These are phyloP conservation scores for Torulaspora indica DNA, from an alignment of 805 yeast species.

Conservation along the genomic window DNA sequence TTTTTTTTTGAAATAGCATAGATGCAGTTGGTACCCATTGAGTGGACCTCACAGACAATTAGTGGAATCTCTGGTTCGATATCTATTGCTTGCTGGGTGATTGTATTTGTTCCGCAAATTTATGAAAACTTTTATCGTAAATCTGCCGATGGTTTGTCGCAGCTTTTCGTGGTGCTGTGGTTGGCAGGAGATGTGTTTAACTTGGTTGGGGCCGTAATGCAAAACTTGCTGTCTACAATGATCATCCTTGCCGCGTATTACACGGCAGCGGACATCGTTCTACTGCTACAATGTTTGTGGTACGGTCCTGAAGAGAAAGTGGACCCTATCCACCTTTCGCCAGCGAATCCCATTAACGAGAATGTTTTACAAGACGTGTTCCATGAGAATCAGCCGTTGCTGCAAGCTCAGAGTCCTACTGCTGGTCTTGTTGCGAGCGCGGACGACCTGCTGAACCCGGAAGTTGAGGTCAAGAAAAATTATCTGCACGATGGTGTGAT, in stretches of 20 bases:
- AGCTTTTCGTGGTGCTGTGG: constrained; percentile 86
- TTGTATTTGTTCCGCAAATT: constrained; percentile 94
- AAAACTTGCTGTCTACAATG: constrained; percentile 93
- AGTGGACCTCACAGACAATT: constrained; percentile 62
- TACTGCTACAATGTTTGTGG: constrained; percentile 75
- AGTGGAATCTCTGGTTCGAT: constrained; percentile 74
- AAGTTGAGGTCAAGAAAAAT: constrained; percentile 21
- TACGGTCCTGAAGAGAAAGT: constrained; percentile 59
- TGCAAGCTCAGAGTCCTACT: constrained; percentile 10
- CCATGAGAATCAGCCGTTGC: constrained; percentile 34
- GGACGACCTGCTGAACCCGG: constrained; percentile 10
- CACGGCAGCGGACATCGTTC: constrained; percentile 81
- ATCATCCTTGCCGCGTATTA: constrained; percentile 86
- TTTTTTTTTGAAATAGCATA: background rate
- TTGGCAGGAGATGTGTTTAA: constrained; percentile 90
- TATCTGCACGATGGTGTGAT: constrained; percentile 42
- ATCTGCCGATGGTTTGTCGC: constrained; percentile 84
- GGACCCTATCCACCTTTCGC: constrained; percentile 77
- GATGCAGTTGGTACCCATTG: constrained; percentile 43
- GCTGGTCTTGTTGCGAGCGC: constrained; percentile 11
- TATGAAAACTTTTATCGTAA: constrained; percentile 85
- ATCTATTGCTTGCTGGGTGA: constrained; percentile 95
- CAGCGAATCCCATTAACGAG: constrained; percentile 79
- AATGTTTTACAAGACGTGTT: constrained; percentile 51
- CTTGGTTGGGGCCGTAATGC: constrained; percentile 83